These are phyloP conservation scores for Termitomyces sp. DNA, from an alignment of 768 basidiomycete species.

Conservation along the genomic window DNA sequence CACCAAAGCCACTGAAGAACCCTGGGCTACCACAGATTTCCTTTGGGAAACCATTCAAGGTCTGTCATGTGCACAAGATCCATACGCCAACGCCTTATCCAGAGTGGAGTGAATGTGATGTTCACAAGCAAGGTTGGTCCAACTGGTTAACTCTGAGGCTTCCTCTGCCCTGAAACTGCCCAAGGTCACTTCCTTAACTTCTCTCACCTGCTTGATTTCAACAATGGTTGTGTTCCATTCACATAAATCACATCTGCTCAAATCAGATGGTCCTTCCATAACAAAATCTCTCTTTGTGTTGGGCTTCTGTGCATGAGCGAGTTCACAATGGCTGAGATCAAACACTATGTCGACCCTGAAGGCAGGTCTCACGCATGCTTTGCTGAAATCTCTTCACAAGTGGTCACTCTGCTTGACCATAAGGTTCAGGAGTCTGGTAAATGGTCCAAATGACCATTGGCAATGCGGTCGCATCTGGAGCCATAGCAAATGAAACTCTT, in stretches of 20 bases:
- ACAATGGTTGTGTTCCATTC: slow-evolving; percentile 94
- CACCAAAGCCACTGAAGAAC: no score
- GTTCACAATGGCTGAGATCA: slow-evolving; percentile 99
- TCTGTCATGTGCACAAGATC: no score
- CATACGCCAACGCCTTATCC: no score
- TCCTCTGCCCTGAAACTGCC: slow-evolving; percentile 95
- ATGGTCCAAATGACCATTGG: slow-evolving; percentile 72
- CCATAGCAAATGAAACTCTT: slow-evolving; percentile 95
- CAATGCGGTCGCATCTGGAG: slow-evolving; percentile 80
- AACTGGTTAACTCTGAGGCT: slow-evolving; percentile 94
- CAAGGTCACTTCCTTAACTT: slow-evolving; percentile 99
- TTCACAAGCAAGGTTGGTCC: slow-evolving; percentile 97
- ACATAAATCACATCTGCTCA: slow-evolving; percentile 91
- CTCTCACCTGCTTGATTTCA: slow-evolving; percentile 93
- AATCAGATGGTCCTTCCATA: slow-evolving; percentile 93
- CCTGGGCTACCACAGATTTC: no score
- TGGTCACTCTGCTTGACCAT: slow-evolving; percentile 76
- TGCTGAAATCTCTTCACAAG: slow-evolving; percentile 71
- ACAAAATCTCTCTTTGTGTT: slow-evolving; percentile 96
- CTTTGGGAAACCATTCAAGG: no score
- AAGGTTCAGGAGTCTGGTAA: slow-evolving; percentile 76
- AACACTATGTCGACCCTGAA: slow-evolving; percentile 95
- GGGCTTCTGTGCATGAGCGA: slow-evolving; percentile 96
- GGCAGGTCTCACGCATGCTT: slow-evolving; percentile 88
- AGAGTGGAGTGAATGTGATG: no score